Evolutionary conservation across 306 rosid species (phyloP).

Genomic region (Quercus wislizeni): DNA sequence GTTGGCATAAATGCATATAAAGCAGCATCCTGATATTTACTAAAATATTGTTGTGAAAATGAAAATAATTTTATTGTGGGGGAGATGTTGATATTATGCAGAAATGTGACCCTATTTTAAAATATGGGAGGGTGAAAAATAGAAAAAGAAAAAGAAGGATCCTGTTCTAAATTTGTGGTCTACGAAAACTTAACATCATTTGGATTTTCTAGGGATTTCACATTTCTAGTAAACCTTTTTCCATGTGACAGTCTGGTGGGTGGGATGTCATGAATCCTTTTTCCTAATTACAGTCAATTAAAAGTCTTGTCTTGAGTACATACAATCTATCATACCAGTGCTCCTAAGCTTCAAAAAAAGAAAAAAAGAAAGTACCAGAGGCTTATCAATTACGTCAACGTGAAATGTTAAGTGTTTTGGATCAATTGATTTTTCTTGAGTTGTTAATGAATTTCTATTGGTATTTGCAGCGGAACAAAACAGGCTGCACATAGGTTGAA

Average conservation of each 20-base stretch:
- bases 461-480: constrained; percentile 76
- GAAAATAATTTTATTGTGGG: background rate
- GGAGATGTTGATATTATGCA: background rate
- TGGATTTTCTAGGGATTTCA: background rate
- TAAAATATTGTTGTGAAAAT: no score
- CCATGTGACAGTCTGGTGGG: background rate
- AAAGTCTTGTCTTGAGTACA: background rate
- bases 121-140: background rate
- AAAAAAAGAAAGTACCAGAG: background rate
- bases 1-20: background rate
- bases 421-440: background rate
- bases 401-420: background rate
- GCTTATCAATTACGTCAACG: background rate
- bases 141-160: background rate
- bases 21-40: no score
- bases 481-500: constrained; percentile 92
- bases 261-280: constrained; percentile 10
- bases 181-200: background rate
- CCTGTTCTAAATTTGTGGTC: background rate
- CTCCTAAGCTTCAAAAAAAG: background rate
- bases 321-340: background rate
- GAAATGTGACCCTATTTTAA: background rate
- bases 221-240: background rate
- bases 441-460: constrained; percentile 18
- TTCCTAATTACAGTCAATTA: constrained; percentile 7